A percentile compares a stretch with the other conserved stretches of the same genome.
Conservation (phyloP, 495 filamentous ascomycete species). For the Penicillium coprophilum region DNA sequence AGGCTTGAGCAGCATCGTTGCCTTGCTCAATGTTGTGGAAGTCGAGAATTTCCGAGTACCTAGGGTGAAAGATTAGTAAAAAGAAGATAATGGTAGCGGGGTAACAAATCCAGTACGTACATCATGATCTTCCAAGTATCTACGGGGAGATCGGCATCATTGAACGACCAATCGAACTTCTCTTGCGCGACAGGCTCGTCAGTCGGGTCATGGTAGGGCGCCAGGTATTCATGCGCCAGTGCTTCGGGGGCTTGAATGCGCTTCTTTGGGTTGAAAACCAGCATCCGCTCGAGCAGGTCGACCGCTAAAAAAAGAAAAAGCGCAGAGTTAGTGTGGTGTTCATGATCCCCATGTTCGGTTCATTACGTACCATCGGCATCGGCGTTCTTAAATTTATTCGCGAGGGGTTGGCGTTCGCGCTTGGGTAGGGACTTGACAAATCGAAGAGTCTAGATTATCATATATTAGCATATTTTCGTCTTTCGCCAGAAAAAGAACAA, state of each 20-base stretch:
- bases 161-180: constrained; percentile 99
- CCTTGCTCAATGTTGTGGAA: constrained; percentile 89
- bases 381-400: constrained; percentile 93
- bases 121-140: constrained; percentile 99
- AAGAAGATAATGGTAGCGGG: not conserved
- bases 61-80: constrained; percentile 39
- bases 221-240: constrained; percentile 87
- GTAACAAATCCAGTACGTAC: constrained; percentile 47
- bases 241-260: constrained; percentile 81
- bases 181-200: constrained; percentile 95
- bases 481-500: not conserved
- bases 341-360: not conserved
- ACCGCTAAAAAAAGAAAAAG: constrained; percentile 58
- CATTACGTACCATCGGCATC: constrained; percentile 76
- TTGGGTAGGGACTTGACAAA: constrained; percentile 99
- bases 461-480: constrained; percentile 6
- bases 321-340: constrained; percentile 17
- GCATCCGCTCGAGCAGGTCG: constrained; percentile 92
- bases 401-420: constrained; percentile 84
- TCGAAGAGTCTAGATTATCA: constrained; percentile 71
- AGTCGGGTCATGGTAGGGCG: constrained; percentile 94
- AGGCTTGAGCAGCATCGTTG: constrained; percentile 39
- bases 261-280: constrained; percentile 95
- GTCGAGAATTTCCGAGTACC: constrained; percentile 99
- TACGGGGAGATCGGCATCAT: constrained; percentile 94